Percentiles rank a stretch among this genome's conserved stretches.
phyloP scores from a whole-genome alignment of 257 asterid species.

The Penstemon davidsonii region DNA sequence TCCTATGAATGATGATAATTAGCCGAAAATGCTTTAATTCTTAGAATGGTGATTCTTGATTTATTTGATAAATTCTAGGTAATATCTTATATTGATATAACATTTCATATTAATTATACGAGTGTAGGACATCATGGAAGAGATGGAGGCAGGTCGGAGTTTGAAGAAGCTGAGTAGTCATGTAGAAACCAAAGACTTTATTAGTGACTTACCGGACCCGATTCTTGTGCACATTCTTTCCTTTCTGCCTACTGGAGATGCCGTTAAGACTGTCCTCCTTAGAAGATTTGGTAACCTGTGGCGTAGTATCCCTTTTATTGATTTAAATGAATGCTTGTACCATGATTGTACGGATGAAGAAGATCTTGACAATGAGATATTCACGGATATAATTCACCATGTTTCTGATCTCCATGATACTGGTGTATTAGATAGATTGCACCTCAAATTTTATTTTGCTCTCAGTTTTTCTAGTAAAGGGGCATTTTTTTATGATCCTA shows the following conservation, averaged over 20 bases:
- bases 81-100: background rate
- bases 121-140: background rate
- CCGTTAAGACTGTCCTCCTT: conserved; percentile 24
- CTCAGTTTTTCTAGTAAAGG: background rate
- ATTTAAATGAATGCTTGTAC: conserved; percentile 25
- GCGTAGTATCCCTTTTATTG: conserved; percentile 30
- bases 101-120: no score
- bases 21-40: no score
- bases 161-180: background rate
- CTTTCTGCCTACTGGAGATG: conserved; percentile 33
- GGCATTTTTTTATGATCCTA: background rate
- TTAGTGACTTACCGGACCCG: conserved; percentile 35
- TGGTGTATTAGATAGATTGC: conserved; percentile 25
- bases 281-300: conserved; percentile 37
- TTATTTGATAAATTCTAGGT: background rate
- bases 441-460: conserved; percentile 19
- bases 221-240: conserved; percentile 35
- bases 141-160: background rate
- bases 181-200: conserved; percentile 24
- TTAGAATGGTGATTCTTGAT: background rate
- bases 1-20: no score
- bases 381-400: conserved; percentile 25
- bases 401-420: conserved; percentile 23
- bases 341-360: conserved; percentile 10
- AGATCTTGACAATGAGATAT: conserved; percentile 7